Evolutionary conservation across 2,329 filamentous ascomycete genomes (phyloP), one percentile per base, ranked within the genome.

Genomic region (Colletotrichum horii): DNA sequence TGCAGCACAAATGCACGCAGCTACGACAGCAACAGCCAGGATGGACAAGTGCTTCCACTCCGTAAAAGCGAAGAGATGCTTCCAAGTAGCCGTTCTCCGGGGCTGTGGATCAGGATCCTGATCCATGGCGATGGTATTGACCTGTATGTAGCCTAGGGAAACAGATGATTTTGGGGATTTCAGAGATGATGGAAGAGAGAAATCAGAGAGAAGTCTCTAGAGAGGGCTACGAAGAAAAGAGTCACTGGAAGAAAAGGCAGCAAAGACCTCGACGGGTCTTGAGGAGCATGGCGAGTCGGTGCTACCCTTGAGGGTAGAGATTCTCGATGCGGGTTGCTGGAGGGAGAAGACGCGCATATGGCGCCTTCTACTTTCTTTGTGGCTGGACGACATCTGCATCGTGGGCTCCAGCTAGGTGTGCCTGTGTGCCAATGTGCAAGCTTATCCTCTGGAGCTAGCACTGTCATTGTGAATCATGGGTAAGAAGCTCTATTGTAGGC

Each of bases 41-140:
- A 90, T 81, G 1, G 86, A 84, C 0, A 89, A 77, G 80, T 98
- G 93, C 19, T 86, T 84, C 78, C 83, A 87, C n/a, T 88, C 91
- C 0, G 93, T 94, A 82, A 97, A 98, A 56, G 87, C 86, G 82
- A 98, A 96, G 5, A 98, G 88, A 62, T 87, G 82, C 34, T 75
- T 82, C 83, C 84, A 87, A 26, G 82, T 82, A 19, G 81, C 70
- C 38, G 58, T 30, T 22, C 3, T 9, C 28, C 55, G 56, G 14
- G 28, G n/a, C 8, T 15, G 12, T 58, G 32, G 15, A 26, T 30
- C 36, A 34, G 12, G 12, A 24, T 30, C n/a, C 43, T 22, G 56
- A 36, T 38, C 24, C 66, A 58, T 68, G 14, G n/a, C 24, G 52
- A 68, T 28, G 26, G 16, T 15, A 11, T 22, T 36, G 24, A 8